These are phyloP conservation scores for Acanthamoeba sp. DNA, from an alignment of 208 protist genomes.

Conservation along the genomic window DNA sequence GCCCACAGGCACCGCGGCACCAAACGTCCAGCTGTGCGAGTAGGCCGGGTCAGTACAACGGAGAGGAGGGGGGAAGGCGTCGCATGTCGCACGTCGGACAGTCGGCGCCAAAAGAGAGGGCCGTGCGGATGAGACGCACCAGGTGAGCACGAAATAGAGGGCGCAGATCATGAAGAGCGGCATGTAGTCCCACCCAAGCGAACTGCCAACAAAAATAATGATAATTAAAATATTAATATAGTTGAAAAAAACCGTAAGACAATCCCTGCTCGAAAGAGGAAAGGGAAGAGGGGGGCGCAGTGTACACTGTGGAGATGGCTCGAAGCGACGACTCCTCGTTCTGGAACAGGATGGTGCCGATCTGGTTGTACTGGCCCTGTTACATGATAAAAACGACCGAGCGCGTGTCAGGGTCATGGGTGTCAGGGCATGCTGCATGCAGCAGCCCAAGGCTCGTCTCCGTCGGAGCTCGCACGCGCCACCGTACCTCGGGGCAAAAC, in stretches of 20 bases:
- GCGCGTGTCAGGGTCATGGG: background rate
- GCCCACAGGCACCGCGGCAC: background rate
- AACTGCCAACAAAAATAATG: background rate
- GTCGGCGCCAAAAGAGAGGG: background rate
- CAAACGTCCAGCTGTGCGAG: conserved; percentile 62
- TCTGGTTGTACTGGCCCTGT: conserved; percentile 40
- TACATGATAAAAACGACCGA: background rate
- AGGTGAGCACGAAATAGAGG: conserved; percentile 28
- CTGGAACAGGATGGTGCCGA: conserved; percentile 12
- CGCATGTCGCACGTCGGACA: no score
- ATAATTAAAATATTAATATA: background rate
- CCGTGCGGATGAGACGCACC: background rate
- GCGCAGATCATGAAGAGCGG: conserved; percentile 26
- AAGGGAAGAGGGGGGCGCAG: background rate
- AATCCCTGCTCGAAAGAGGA: background rate
- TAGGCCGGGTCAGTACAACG: background rate
- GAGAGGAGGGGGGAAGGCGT: no score
- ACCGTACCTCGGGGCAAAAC: background rate
- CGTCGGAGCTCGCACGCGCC: no score
- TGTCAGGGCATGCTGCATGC: background rate
- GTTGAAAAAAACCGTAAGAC: background rate
- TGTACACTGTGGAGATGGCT: conserved; percentile 24
- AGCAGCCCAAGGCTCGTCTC: no score
- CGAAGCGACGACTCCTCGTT: background rate
- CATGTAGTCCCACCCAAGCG: conserved; percentile 13